Evolutionary conservation across 2,329 filamentous ascomycete species (phyloP).

Genomic region (Aspergillus udagawae): DNA sequence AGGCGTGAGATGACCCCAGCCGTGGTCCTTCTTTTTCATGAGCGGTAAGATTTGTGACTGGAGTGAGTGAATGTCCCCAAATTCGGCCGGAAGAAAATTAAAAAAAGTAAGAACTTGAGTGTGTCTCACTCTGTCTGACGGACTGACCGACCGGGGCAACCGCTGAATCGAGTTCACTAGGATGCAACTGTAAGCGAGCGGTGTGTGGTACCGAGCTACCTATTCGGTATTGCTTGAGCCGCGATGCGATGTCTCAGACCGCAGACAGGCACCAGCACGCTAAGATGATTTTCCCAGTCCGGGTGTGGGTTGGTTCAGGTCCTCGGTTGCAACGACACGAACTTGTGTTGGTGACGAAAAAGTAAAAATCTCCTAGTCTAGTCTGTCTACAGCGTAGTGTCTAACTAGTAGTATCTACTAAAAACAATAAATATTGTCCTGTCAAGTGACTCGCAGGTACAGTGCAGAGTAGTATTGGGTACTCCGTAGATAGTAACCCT

Average conservation of each 20-base stretch:
- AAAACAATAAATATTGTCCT: too few relatives aligned
- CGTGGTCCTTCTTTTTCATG: not conserved
- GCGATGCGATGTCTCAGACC: not conserved
- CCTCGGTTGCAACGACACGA: conserved; percentile 6
- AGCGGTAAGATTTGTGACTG: not conserved
- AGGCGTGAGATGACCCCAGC: not conserved
- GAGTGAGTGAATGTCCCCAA: not conserved
- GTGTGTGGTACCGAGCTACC: not conserved
- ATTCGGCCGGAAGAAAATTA: not conserved
- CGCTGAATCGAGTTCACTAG: not conserved
- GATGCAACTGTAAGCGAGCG: not conserved
- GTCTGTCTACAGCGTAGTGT: not conserved
- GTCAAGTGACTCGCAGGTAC: too few relatives aligned
- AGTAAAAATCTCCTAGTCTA: not conserved
- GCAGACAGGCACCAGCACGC: not conserved
- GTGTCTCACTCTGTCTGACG: not conserved
- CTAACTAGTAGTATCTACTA: too few relatives aligned
- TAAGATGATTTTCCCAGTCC: not conserved
- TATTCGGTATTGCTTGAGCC: not conserved
- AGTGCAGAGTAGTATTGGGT: too few relatives aligned
- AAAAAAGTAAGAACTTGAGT: not conserved
- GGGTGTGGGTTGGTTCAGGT: not conserved
- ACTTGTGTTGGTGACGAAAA: not conserved
- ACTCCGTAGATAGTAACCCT: too few relatives aligned
- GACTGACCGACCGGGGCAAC: not conserved